These are phyloP conservation scores for Calvatia gigantea DNA, from an alignment of 768 basidiomycete species.

Conservation along the genomic window DNA sequence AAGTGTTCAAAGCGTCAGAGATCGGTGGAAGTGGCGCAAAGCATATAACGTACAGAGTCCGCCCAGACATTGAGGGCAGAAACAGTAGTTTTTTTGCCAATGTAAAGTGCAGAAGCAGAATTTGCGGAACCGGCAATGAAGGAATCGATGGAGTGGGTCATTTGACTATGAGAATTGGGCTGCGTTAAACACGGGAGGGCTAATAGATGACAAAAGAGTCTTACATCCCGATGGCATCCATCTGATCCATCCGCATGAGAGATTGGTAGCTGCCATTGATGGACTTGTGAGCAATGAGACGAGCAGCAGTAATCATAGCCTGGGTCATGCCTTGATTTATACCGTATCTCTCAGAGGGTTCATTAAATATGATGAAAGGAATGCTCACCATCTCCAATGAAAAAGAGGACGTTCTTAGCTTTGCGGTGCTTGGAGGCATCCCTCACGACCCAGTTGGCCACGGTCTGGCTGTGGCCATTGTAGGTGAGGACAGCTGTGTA, in stretches of 20 bases:
- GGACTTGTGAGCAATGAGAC: slow-evolving; percentile 43
- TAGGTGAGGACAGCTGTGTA: slow-evolving; percentile 38
- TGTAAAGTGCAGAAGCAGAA: slow-evolving; percentile 43
- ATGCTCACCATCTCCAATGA: slow-evolving; percentile 40
- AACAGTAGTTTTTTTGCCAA: slow-evolving; percentile 39
- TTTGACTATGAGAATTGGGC: slow-evolving; percentile 27
- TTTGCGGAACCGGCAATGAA: slow-evolving; percentile 47
- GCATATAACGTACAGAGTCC: slow-evolving; percentile 31
- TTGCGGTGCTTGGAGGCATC: slow-evolving; percentile 28
- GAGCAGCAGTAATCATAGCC: slow-evolving; percentile 44
- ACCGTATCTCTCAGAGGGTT: not conserved
- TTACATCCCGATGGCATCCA: slow-evolving; percentile 41
- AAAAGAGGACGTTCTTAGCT: slow-evolving; percentile 42
- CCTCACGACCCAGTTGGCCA: slow-evolving; percentile 37
- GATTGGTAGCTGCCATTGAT: slow-evolving; percentile 41
- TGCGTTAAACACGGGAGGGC: not conserved
- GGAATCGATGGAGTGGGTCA: slow-evolving; percentile 44
- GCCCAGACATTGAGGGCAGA: slow-evolving; percentile 38
- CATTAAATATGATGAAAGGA: not conserved
- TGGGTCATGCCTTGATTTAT: slow-evolving; percentile 38
- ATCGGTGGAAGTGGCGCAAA: too few relatives aligned
- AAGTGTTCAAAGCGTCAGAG: too few relatives aligned
- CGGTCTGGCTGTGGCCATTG: slow-evolving; percentile 29
- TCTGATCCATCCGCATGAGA: slow-evolving; percentile 45
- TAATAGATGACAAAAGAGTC: slow-evolving; percentile 11